These are phyloP conservation scores for Trametes meyenii DNA, from an alignment of 768 basidiomycete genomes.

Conservation along the genomic window DNA sequence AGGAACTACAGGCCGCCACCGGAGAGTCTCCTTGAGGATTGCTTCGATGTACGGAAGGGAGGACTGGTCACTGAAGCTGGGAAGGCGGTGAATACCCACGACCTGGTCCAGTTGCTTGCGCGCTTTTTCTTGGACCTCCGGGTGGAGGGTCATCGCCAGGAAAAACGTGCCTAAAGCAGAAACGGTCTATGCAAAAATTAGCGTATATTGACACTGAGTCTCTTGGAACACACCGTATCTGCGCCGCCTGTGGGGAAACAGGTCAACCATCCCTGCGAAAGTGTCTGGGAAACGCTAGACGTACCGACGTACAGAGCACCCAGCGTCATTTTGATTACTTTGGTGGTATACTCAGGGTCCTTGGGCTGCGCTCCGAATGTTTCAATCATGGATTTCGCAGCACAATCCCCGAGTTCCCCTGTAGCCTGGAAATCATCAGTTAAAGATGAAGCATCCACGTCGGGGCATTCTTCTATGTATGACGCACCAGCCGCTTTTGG, in stretches of 20 bases:
- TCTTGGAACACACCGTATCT: conserved; percentile 3
- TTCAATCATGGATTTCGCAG: conserved; percentile 16
- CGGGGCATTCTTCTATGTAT: too few species aligned
- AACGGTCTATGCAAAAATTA: conserved; percentile 27
- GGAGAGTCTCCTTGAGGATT: conserved; percentile 31
- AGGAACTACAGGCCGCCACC: conserved; percentile 41
- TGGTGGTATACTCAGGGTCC: conserved; percentile 1
- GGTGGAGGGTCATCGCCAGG: conserved; percentile 42
- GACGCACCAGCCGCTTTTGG: conserved; percentile 3
- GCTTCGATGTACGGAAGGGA: conserved; percentile 31
- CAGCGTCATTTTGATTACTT: conserved; percentile 10
- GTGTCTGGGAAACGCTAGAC: neutral
- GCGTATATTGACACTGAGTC: too few species aligned
- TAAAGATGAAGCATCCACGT: too few species aligned
- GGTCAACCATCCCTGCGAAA: neutral
- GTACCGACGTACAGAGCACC: conserved; percentile 12
- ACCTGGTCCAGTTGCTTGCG: conserved; percentile 36
- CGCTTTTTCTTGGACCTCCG: conserved; percentile 31
- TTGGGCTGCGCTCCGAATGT: conserved; percentile 1
- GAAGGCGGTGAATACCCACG: conserved; percentile 30
- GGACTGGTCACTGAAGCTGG: conserved; percentile 28
- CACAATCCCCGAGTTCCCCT: conserved; percentile 8
- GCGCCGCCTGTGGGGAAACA: conserved; percentile 3
- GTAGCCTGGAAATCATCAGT: neutral
- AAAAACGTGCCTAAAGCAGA: conserved; percentile 37